These are phyloP conservation scores for Quercus ilex DNA, from an alignment of 306 rosid species.

Conservation along the genomic window DNA sequence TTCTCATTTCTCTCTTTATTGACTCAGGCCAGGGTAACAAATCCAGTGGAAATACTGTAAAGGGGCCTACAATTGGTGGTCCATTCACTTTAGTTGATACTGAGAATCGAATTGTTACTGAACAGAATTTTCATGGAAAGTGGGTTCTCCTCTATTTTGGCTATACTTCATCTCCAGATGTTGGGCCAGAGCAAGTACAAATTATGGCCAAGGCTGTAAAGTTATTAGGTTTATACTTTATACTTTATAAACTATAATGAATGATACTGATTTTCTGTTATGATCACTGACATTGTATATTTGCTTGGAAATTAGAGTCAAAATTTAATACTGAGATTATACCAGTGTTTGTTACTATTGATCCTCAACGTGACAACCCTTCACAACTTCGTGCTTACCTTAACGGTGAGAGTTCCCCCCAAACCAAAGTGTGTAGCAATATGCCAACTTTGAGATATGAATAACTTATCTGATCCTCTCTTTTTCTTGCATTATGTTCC, in stretches of 20 bases:
- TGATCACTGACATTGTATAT: constrained; percentile 20
- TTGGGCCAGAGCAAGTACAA: constrained; percentile 81
- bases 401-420: constrained; percentile 51
- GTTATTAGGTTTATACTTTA: constrained; percentile 59
- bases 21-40: constrained; percentile 55
- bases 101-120: constrained; percentile 57
- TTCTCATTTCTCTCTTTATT: constrained; percentile 18
- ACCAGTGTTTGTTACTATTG: constrained; percentile 84
- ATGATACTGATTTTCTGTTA: constrained; percentile 9
- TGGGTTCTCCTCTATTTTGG: constrained; percentile 93
- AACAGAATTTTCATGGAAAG: constrained; percentile 56
- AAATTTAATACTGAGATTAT: constrained; percentile 46
- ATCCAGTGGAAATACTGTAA: constrained; percentile 16
- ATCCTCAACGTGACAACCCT: constrained; percentile 90
- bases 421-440: background rate
- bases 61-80: constrained; percentile 82
- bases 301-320: constrained; percentile 48
- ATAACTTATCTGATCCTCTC: background rate
- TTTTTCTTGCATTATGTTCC: background rate
- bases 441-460: constrained; percentile 2
- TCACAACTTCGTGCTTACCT: constrained; percentile 78
- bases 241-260: constrained; percentile 6
- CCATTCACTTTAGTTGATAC: constrained; percentile 75
- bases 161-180: constrained; percentile 88
- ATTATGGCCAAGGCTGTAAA: constrained; percentile 60